Evolutionary conservation across 805 yeast genomes (phyloP).

Genomic region (Candida taoyuanica): DNA sequence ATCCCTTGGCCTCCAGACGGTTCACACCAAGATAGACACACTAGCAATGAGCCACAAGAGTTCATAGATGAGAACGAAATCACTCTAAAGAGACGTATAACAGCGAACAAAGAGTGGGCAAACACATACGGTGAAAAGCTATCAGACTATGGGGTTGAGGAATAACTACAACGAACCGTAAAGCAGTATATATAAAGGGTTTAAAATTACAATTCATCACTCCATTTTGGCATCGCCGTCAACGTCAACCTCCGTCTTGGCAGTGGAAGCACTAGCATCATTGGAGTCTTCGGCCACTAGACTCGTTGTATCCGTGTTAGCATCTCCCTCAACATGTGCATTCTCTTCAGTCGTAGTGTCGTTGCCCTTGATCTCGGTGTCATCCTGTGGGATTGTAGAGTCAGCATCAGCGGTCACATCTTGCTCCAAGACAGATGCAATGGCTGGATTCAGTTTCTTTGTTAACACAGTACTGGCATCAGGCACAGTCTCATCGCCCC

Average conservation of each 20-base stretch:
- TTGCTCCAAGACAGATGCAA: conserved; percentile 23
- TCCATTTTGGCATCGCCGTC: conserved; percentile 32
- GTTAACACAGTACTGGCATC: conserved; percentile 8
- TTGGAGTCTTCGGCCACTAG: conserved; percentile 15
- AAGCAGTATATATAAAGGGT: not conserved
- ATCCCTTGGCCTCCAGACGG: conserved; percentile 96
- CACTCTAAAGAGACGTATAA: conserved; percentile 15
- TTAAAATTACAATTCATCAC: conserved; percentile 7
- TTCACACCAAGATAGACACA: conserved; percentile 36
- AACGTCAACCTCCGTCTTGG: conserved; percentile 10
- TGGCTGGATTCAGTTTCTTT: conserved; percentile 22
- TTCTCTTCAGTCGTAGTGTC: conserved; percentile 43
- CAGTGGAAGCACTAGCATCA: conserved; percentile 7
- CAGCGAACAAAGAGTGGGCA: conserved; percentile 47
- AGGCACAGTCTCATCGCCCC: conserved; percentile 20
- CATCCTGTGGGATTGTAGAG: conserved; percentile 46
- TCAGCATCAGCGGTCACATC: conserved; percentile 41
- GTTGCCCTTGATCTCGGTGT: conserved; percentile 36
- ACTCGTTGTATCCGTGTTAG: conserved; percentile 15
- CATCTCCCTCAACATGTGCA: conserved; percentile 32
- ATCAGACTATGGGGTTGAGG: conserved; percentile 84
- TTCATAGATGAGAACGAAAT: not conserved
- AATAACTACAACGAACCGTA: conserved; percentile 36
- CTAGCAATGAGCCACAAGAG: not conserved
- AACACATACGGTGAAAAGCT: conserved; percentile 82